Base-by-base conservation (phyloP, 2,329 filamentous ascomycete species). In the Talaromyces amestolkiae region DNA sequence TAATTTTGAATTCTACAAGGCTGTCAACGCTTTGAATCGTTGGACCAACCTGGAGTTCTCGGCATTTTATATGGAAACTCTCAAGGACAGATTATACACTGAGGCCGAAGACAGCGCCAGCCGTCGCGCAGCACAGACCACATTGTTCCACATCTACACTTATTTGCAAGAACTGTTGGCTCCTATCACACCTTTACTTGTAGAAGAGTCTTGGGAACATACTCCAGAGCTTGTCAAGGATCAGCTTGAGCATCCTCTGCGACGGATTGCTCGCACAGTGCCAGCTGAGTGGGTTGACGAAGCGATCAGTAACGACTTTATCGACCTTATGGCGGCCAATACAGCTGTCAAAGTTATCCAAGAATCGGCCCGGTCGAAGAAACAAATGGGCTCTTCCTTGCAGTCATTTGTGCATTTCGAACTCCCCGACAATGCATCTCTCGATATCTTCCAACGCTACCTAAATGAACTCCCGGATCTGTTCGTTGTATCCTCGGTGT, bases 31-130 rank as follows among this genome's bases (percentile, higher is more conserved):
- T 3, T 83, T 98, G 69, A 96, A 93, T 77, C 86, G 87, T 68
- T 97, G 93, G 89, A 84, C 96, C 66, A 87, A 88, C 64, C 87
- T 84, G 27, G 91, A 97, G 70, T 84, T 99, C 27, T 97, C 93
- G 0, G 90, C 94, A 0, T 96, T 97, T 77, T 99, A 98, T 76
- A 87, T 99, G 65, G 95, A 99, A 77, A 88, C 91, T 0, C 84
- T 93, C 71, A 99, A 99, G 78, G 95, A 99, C 73, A 85, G 92
- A 3, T 82, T 98, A 1, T 99, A 99, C 80, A 95, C 93, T 54
- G 91, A 91, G 35, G 86, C 89, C 67, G 86, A 86, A 15, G 83
- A 85, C 15, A 89, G 90, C 56, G 82, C 85, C 4, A 78, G 91
- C 58, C 82, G 87, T 61, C 73, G 80, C 31, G 80, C 82, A 24